phyloP scores from a whole-genome alignment of 163 green algal species.

The Scenedesmus sp. region DNA sequence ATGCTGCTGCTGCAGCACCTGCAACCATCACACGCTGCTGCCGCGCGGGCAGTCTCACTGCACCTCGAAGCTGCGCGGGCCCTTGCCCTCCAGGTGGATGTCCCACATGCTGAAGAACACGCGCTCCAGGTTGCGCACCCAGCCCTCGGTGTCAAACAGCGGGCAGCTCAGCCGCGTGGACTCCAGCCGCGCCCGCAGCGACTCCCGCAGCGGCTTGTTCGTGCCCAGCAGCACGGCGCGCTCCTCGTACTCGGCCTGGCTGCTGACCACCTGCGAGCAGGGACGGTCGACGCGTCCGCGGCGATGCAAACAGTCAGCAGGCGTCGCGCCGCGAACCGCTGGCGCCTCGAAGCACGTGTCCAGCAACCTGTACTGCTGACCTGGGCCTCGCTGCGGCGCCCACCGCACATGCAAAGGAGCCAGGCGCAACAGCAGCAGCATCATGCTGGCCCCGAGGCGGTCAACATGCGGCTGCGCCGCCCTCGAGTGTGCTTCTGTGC shows the following conservation, averaged over 20 bases:
- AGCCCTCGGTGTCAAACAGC: constrained; percentile 89
- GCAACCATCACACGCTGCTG: neutral
- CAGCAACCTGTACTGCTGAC: no score
- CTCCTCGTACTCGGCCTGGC: constrained; percentile 59
- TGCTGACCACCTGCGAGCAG: constrained; percentile 27
- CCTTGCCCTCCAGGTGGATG: constrained; percentile 77
- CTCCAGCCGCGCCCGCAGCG: constrained; percentile 72
- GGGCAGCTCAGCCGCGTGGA: constrained; percentile 70
- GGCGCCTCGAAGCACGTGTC: neutral
- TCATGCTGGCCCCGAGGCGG: no score
- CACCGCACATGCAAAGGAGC: no score
- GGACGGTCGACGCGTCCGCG: neutral
- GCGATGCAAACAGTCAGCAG: neutral
- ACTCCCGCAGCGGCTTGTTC: constrained; percentile 65
- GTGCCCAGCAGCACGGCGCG: constrained; percentile 80
- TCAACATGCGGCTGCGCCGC: no score
- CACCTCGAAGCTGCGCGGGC: constrained; percentile 69
- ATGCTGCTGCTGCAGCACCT: no score
- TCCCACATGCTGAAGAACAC: constrained; percentile 85
- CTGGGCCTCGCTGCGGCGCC: no score
- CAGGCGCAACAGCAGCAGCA: no score
- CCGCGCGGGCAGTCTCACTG: neutral
- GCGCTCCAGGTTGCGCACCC: constrained; percentile 82
- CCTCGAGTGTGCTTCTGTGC: neutral
- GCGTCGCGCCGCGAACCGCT: neutral